Conservation (phyloP, 768 basidiomycete species). For the Chalciporus chontae region DNA sequence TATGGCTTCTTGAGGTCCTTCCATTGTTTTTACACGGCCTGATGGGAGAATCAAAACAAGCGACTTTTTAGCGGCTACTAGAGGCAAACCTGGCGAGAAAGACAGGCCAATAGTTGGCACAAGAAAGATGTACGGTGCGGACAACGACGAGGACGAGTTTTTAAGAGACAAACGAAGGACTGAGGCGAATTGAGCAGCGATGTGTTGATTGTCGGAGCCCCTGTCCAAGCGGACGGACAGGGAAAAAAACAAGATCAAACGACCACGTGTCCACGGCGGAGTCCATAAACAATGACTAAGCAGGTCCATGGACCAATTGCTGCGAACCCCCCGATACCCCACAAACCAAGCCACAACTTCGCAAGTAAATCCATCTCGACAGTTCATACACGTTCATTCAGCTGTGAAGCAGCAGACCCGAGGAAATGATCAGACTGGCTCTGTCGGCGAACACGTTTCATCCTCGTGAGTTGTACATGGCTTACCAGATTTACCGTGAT, state of each 20-base stretch:
- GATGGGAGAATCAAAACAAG: slow-evolving; percentile 28
- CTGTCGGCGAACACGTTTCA: background rate
- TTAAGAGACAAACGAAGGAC: slow-evolving; percentile 11
- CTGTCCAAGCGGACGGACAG: slow-evolving; percentile 34
- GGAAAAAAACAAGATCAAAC: slow-evolving; percentile 36
- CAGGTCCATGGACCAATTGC: slow-evolving; percentile 28
- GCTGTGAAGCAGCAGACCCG: background rate
- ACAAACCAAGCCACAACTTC: too few relatives aligned
- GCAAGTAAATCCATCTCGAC: too few relatives aligned
- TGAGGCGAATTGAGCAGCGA: slow-evolving; percentile 16
- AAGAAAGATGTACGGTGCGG: slow-evolving; percentile 2
- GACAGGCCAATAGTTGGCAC: background rate
- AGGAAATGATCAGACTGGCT: background rate
- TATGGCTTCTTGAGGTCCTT: slow-evolving; percentile 19
- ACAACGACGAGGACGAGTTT: slow-evolving; percentile 15
- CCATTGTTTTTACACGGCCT: slow-evolving; percentile 31
- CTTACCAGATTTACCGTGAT: slow-evolving; percentile 20
- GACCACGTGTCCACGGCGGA: slow-evolving; percentile 25
- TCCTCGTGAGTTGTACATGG: slow-evolving; percentile 1
- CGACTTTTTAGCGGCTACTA: background rate
- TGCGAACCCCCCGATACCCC: slow-evolving; percentile 5
- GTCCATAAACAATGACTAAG: slow-evolving; percentile 13
- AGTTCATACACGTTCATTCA: background rate
- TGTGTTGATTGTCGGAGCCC: slow-evolving; percentile 37
- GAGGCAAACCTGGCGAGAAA: slow-evolving; percentile 14